A percentile compares a stretch with the other conserved stretches of the same genome.
phyloP scores from a whole-genome alignment of 163 green algal genomes.

The Scenedesmus sp. region DNA sequence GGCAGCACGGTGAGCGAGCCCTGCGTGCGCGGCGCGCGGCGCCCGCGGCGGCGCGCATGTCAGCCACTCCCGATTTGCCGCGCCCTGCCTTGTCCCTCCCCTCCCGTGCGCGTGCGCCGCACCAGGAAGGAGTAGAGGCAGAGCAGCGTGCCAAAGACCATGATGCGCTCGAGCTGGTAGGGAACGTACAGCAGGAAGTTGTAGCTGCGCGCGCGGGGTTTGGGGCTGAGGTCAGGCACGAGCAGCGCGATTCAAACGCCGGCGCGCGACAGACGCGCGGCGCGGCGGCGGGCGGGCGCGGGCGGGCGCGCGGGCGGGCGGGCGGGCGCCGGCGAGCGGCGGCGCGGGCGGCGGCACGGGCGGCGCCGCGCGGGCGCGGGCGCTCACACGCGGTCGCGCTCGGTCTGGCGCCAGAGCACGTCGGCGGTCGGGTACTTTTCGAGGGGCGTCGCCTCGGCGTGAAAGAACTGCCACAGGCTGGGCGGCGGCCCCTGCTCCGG shows the following conservation, averaged over 20 bases:
- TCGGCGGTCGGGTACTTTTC: slow-evolving; percentile 74
- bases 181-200: slow-evolving; percentile 91
- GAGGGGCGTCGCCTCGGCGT: slow-evolving; percentile 69
- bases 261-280: no score
- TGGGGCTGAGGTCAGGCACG: no score
- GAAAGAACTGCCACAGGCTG: slow-evolving; percentile 65
- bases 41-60: no score
- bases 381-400: slow-evolving; percentile 81
- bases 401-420: slow-evolving; percentile 82
- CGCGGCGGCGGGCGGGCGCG: no score
- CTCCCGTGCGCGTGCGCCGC: slow-evolving; percentile 12
- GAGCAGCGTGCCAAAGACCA: slow-evolving; percentile 80
- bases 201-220: slow-evolving; percentile 67
- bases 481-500: slow-evolving; percentile 39
- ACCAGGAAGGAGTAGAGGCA: slow-evolving; percentile 92
- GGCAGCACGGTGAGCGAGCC: slow-evolving; percentile 80
- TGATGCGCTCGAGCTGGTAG: slow-evolving; percentile 90
- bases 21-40: slow-evolving; percentile 45
- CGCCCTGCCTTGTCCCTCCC: no score
- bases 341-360: no score
- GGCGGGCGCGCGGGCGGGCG: no score
- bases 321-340: no score
- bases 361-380: neutral
- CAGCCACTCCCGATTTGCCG: no score
- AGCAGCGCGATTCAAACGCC: neutral